Percentiles rank a stretch among this genome's conserved stretches.
Evolutionary conservation across 1,284 basidiomycete genomes (phyloP).

Genomic region (Puccinia triticina): DNA sequence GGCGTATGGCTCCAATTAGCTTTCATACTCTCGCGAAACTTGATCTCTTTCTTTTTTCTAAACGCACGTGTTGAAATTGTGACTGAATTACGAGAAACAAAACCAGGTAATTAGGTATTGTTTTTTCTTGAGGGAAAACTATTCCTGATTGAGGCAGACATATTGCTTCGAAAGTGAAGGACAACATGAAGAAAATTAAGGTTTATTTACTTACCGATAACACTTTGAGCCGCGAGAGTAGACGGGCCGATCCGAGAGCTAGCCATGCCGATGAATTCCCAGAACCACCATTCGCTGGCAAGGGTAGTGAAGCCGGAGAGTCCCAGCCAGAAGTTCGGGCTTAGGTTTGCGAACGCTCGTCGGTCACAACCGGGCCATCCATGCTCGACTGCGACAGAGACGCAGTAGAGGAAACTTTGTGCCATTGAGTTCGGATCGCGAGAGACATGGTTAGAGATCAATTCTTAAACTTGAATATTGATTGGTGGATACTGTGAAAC

Average conservation of each 20-base stretch:
- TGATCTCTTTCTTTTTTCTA: not conserved
- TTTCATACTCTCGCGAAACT: too few relatives aligned
- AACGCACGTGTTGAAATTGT: not conserved
- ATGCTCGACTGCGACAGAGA: slow-evolving; percentile 73
- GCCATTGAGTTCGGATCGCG: not conserved
- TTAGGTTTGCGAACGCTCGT: slow-evolving; percentile 71
- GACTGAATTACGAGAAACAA: not conserved
- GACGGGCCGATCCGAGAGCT: slow-evolving; percentile 60
- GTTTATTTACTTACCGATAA: slow-evolving; percentile 60
- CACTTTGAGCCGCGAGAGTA: slow-evolving; percentile 65
- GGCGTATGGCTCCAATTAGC: not conserved
- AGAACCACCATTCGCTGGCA: slow-evolving; percentile 87
- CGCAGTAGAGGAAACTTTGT: slow-evolving; percentile 68
- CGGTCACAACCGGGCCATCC: slow-evolving; percentile 81
- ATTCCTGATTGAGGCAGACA: not conserved
- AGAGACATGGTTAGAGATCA: slow-evolving; percentile 61
- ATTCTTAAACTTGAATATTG: too few relatives aligned
- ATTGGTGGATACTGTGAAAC: too few relatives aligned
- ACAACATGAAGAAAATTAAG: not conserved
- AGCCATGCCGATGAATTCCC: slow-evolving; percentile 71
- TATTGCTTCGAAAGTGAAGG: too few relatives aligned
- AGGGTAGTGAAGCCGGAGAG: slow-evolving; percentile 68
- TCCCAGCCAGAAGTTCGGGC: slow-evolving; percentile 73
- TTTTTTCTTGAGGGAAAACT: too few relatives aligned
- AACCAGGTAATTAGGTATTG: not conserved